A percentile compares a stretch with the other conserved stretches of the same genome.
phyloP scores from a whole-genome alignment of 108 stramenopile genomes.

The Nitzschia putrida region DNA sequence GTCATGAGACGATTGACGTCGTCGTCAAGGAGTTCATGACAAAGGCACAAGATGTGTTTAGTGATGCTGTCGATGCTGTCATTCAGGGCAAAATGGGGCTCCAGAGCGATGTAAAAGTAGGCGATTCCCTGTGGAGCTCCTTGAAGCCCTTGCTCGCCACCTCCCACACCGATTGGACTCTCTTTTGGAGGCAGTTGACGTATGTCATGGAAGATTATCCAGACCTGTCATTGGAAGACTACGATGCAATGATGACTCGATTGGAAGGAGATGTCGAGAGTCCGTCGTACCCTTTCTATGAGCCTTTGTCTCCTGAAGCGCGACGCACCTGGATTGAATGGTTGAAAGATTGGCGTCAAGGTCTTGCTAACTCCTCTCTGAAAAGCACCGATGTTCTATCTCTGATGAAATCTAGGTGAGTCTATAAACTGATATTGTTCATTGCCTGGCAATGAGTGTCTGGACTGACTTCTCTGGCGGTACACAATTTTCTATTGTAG shows the following conservation, averaged over 20 bases:
- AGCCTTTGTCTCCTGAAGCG: constrained; percentile 46
- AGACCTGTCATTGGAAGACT: constrained; percentile 42
- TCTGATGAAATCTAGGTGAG: constrained; percentile 46
- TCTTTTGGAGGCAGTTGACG: constrained; percentile 78
- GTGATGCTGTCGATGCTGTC: constrained; percentile 47
- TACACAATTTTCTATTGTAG: too few species aligned
- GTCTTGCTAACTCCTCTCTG: constrained; percentile 20
- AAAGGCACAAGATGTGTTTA: constrained; percentile 58
- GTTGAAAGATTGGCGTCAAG: constrained; percentile 72
- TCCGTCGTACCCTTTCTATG: constrained; percentile 65
- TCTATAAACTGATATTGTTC: neutral
- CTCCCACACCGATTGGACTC: constrained; percentile 79
- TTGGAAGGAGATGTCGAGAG: constrained; percentile 45
- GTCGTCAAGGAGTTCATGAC: constrained; percentile 44
- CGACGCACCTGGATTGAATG: constrained; percentile 46
- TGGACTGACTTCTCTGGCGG: too few species aligned
- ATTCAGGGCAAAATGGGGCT: constrained; percentile 73
- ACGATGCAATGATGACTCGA: constrained; percentile 60
- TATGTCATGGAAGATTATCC: constrained; percentile 61
- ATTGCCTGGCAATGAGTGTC: too few species aligned
- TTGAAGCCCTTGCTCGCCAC: constrained; percentile 53
- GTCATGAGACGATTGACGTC: constrained; percentile 37
- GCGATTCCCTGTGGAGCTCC: constrained; percentile 64
- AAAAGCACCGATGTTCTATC: constrained; percentile 32
- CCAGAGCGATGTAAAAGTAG: constrained; percentile 41